These are phyloP conservation scores for Penicillium griseofulvum DNA, from an alignment of 2,329 filamentous ascomycete species.

Conservation along the genomic window DNA sequence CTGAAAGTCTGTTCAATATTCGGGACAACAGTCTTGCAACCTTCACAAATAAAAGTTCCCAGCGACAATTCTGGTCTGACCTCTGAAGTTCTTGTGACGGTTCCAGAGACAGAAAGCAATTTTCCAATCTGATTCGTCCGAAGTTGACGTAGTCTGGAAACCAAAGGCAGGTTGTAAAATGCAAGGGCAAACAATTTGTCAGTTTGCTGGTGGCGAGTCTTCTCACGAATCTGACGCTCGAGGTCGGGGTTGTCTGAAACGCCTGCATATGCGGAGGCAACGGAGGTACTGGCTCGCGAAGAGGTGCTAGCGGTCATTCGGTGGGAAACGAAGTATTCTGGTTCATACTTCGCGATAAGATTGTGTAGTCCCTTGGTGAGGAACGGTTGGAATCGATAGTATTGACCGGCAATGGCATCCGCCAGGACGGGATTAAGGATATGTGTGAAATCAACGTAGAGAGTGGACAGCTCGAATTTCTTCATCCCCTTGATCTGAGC, in stretches of 20 bases:
- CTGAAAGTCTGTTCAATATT: constrained; percentile 97
- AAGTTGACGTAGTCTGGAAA: constrained; percentile 80
- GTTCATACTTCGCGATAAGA: constrained; percentile 90
- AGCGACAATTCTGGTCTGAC: constrained; percentile 90
- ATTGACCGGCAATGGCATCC: constrained; percentile 81
- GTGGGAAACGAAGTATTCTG: constrained; percentile 89
- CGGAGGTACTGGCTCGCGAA: constrained; percentile 65
- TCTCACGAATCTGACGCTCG: constrained; percentile 57
- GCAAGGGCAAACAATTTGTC: constrained; percentile 93
- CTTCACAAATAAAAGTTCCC: constrained; percentile 88
- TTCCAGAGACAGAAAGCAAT: constrained; percentile 92
- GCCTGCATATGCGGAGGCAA: constrained; percentile 58
- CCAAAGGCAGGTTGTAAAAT: constrained; percentile 87
- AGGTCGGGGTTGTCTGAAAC: constrained; percentile 59
- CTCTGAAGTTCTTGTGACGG: constrained; percentile 94
- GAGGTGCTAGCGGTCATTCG: constrained; percentile 72
- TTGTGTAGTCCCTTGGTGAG: constrained; percentile 85
- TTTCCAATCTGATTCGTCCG: constrained; percentile 89
- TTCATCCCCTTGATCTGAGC: constrained; percentile 64
- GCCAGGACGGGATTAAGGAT: constrained; percentile 79
- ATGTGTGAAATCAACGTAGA: constrained; percentile 72
- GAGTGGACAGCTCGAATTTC: constrained; percentile 61
- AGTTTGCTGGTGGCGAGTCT: constrained; percentile 88
- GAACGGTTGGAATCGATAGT: constrained; percentile 93
- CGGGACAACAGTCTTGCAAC: constrained; percentile 76